phyloP scores from a whole-genome alignment of 1,139 yeast genomes.

The Hemisphaericaspora xylanilytica region DNA sequence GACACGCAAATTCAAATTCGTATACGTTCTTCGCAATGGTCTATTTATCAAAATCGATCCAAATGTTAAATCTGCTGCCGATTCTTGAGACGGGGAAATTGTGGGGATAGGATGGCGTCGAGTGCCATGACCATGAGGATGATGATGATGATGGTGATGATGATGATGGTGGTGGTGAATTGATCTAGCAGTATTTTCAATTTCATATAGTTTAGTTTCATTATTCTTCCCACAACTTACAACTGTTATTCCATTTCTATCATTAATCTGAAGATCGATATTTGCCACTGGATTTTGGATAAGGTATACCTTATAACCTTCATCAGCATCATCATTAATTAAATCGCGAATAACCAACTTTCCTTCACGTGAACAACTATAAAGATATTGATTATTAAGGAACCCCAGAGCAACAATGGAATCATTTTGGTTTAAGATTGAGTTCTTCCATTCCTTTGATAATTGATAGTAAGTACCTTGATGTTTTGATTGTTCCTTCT shows the following conservation, averaged over 20 bases:
- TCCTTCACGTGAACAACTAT: slow-evolving; percentile 47
- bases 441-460: slow-evolving; percentile 40
- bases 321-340: slow-evolving; percentile 38
- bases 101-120: background rate
- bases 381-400: slow-evolving; percentile 31
- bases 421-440: slow-evolving; percentile 21
- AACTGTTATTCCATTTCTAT: slow-evolving; percentile 17
- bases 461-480: slow-evolving; percentile 19
- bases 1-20: slow-evolving; percentile 11
- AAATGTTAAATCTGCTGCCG: slow-evolving; percentile 6
- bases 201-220: slow-evolving; percentile 35
- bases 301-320: slow-evolving; percentile 27
- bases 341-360: slow-evolving; percentile 44
- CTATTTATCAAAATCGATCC: slow-evolving; percentile 4
- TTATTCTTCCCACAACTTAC: slow-evolving; percentile 48
- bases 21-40: slow-evolving; percentile 14
- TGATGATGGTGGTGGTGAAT: slow-evolving; percentile 3
- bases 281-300: slow-evolving; percentile 38
- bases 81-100: background rate
- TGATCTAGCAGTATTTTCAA: slow-evolving; percentile 5
- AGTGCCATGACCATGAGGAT: no score
- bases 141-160: background rate
- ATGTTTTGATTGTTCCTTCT: slow-evolving; percentile 11
- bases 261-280: slow-evolving; percentile 23
- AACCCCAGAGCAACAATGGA: slow-evolving; percentile 24